Evolutionary conservation across 495 filamentous ascomycete genomes (phyloP), one percentile per base, ranked within the genome.

Genomic region (Aspergillus bridgeri): DNA sequence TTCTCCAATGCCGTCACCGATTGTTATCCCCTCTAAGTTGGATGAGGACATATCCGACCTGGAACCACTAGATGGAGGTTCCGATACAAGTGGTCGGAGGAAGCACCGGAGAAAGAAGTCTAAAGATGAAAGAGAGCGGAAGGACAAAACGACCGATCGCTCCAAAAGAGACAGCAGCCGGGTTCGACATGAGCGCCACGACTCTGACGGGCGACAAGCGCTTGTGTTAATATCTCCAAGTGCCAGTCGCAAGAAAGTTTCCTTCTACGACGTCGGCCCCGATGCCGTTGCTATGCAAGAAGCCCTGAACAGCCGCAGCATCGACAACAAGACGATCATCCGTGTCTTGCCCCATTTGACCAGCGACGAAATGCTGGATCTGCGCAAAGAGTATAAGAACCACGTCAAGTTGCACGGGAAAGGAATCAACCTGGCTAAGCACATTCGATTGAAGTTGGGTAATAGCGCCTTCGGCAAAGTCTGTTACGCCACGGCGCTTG

Each of bases 341-440:
- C 85, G 90, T 58, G 89, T 98, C 62, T 77, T 98, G 0, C 95
- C 94, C 5, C 83, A 82, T 6, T 78, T 98, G 50, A 86, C 87
- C 8, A 87, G 91, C 66, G 91, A 93, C 60, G 90, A 98, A 61
- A 81, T 98, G 47, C 78, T 96, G 63, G 81, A 89, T 53, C 80
- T 98, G 23, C 86, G 93, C 6, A 76, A 79, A 24, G 92, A 96
- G 69, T 98, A 98, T 78, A 97, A 97, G 70, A 84, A 83, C 42
- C 83, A 91, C 43, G 90, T 92, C 63, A 93, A 92, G 65, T 83
- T 86, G 52, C 84, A 88, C 57, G 84, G 83, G 53, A 90, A 89
- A 61, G 90, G 92, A 23, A 89, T 98, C 63, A 98, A 97, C 73
- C 82, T 98, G 50, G 90, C 94, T 54, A 98, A 98, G 70, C 94